Conservation (phyloP, 352 stramenopile species). For the Phytophthora ohioensis region DNA sequence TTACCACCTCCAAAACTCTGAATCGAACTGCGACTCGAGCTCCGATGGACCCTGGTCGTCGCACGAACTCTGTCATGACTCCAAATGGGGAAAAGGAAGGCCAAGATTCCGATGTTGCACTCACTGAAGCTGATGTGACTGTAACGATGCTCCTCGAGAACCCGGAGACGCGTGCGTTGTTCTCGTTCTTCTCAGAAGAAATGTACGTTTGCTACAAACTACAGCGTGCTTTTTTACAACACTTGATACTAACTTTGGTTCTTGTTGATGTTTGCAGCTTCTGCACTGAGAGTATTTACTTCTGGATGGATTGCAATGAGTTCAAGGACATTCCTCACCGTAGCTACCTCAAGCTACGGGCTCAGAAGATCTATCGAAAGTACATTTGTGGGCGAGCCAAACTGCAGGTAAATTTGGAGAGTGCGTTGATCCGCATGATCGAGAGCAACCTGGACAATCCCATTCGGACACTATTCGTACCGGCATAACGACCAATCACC, state of each 20-base stretch:
- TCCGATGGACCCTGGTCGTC: constrained; percentile 1
- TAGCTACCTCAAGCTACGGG: constrained; percentile 77
- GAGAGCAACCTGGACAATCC: constrained; percentile 64
- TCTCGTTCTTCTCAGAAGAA: constrained; percentile 81
- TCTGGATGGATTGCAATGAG: constrained; percentile 87
- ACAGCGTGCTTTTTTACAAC: not conserved
- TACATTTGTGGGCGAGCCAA: constrained; percentile 75
- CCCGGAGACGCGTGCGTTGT: constrained; percentile 65
- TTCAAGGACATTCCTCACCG: constrained; percentile 81
- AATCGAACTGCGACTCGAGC: constrained; percentile 7
- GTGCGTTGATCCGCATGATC: constrained; percentile 62
- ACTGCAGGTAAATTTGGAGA: constrained; percentile 79
- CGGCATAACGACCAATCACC: constrained; percentile 70
- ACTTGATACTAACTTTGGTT: constrained; percentile 1
- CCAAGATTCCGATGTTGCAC: constrained; percentile 1
- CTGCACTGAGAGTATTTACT: constrained; percentile 86
- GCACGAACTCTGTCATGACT: constrained; percentile 12
- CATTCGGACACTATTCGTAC: constrained; percentile 63
- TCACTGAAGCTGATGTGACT: constrained; percentile 52
- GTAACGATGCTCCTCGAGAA: constrained; percentile 72
- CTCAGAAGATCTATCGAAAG: constrained; percentile 84
- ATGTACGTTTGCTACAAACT: constrained; percentile 55
- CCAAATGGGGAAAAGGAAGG: constrained; percentile 17
- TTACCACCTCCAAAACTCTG: not conserved
- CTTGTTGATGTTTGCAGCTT: constrained; percentile 49